A percentile compares a stretch with the other conserved stretches of the same genome.
Conservation (phyloP, 495 filamentous ascomycete species). For the Tricharina praecox region DNA sequence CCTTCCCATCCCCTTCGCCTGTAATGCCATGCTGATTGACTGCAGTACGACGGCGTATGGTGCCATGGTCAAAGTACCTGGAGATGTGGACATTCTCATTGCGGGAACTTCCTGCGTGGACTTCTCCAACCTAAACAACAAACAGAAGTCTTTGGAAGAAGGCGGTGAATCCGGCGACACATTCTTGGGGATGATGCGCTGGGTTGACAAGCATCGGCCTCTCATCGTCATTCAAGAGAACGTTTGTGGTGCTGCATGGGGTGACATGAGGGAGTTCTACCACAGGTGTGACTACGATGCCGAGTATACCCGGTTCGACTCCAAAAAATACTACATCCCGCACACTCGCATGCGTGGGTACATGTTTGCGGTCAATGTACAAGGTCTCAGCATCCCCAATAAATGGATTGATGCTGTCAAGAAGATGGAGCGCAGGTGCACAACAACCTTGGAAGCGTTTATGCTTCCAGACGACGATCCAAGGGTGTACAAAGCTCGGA, state of each 20-base stretch:
- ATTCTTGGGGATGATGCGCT: slow-evolving; percentile 45
- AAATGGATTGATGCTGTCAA: slow-evolving; percentile 31
- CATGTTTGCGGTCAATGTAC: slow-evolving; percentile 43
- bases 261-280: slow-evolving; percentile 35
- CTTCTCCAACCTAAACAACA: slow-evolving; percentile 41
- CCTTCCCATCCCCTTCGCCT: slow-evolving; percentile 3
- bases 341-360: slow-evolving; percentile 63
- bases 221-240: slow-evolving; percentile 61
- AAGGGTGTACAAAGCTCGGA: slow-evolving; percentile 35
- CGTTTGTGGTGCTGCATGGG: slow-evolving; percentile 48
- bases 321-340: slow-evolving; percentile 62
- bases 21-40: slow-evolving; percentile 8
- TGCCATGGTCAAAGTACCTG: slow-evolving; percentile 39
- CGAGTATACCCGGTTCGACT: slow-evolving; percentile 36
- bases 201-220: slow-evolving; percentile 40
- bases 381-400: slow-evolving; percentile 22
- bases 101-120: slow-evolving; percentile 69
- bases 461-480: slow-evolving; percentile 42
- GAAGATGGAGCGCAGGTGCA: slow-evolving; percentile 40
- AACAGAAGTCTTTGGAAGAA: slow-evolving; percentile 32
- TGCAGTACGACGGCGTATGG: slow-evolving; percentile 57
- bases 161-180: slow-evolving; percentile 55
- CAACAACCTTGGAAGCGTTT: slow-evolving; percentile 46
- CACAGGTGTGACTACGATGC: slow-evolving; percentile 40
- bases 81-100: slow-evolving; percentile 48